A percentile compares a stretch with the other conserved stretches of the same genome.
These are phyloP conservation scores for Globisporangium uncinulatum DNA, from an alignment of 352 stramenopile genomes.

Conservation along the genomic window DNA sequence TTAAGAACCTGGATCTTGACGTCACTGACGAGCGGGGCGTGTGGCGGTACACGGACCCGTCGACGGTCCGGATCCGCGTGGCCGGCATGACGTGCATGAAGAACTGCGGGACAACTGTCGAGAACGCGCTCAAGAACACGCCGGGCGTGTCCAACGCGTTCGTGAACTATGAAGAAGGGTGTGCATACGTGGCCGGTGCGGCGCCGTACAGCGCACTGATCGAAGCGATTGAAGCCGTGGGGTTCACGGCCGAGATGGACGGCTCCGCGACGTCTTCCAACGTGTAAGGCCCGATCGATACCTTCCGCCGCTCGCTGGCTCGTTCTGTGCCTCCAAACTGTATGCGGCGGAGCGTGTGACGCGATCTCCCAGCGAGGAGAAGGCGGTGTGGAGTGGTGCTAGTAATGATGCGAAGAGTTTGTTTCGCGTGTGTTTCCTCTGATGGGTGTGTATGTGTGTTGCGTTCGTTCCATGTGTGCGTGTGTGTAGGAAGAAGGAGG, in stretches of 20 bases:
- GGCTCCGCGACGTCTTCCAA: constrained; percentile 28
- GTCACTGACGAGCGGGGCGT: constrained; percentile 62
- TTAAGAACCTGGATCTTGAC: constrained; percentile 70
- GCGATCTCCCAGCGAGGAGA: too few relatives aligned
- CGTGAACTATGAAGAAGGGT: constrained; percentile 70
- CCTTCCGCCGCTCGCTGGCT: neutral
- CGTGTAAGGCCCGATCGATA: constrained; percentile 38
- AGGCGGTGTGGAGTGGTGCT: neutral
- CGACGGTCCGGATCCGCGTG: constrained; percentile 69
- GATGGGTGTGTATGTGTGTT: neutral
- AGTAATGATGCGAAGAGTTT: constrained; percentile 1
- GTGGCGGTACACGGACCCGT: constrained; percentile 66
- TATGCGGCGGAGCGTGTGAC: too few relatives aligned
- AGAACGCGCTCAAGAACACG: constrained; percentile 40
- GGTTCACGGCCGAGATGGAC: constrained; percentile 57
- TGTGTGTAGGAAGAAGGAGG: constrained; percentile 5
- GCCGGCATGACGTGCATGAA: constrained; percentile 90
- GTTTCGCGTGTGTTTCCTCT: neutral
- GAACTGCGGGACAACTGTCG: constrained; percentile 84
- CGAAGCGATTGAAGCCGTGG: constrained; percentile 54
- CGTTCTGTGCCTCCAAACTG: too few relatives aligned
- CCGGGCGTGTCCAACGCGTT: constrained; percentile 69
- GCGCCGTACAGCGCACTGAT: constrained; percentile 50
- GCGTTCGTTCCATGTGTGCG: neutral
- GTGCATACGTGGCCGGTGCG: constrained; percentile 64